phyloP scores from a whole-genome alignment of 177 flowering plant genomes.

The Vitis hybrid region DNA sequence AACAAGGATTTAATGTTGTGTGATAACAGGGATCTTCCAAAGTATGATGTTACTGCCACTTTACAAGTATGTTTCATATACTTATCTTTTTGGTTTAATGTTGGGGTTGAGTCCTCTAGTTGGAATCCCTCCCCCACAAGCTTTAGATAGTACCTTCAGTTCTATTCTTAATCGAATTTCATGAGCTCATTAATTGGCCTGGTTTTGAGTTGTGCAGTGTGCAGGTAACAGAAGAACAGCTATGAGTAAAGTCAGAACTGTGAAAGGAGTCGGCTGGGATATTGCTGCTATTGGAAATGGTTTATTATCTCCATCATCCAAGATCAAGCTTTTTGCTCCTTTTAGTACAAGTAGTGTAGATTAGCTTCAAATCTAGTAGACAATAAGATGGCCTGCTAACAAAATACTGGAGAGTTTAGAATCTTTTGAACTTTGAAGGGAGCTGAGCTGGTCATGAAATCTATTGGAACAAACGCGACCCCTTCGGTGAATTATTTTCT shows the following conservation, averaged over 20 bases:
- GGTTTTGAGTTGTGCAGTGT: slow-evolving; percentile 52
- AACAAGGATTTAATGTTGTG: slow-evolving; percentile 10
- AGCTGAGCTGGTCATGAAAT: too few relatives aligned
- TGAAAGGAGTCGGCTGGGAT: slow-evolving; percentile 99
- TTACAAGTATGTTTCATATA: slow-evolving; percentile 61
- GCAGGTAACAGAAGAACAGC: slow-evolving; percentile 99
- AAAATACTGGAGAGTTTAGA: neutral
- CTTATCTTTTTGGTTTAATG: neutral
- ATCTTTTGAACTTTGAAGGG: too few relatives aligned
- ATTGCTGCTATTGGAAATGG: slow-evolving; percentile 94
- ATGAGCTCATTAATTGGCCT: slow-evolving; percentile 5
- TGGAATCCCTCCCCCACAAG: neutral
- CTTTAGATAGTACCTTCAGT: neutral
- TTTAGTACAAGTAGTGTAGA: neutral
- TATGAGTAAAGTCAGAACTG: slow-evolving; percentile 79
- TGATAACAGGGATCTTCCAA: slow-evolving; percentile 72
- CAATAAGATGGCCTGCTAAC: neutral
- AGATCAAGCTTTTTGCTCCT: slow-evolving; percentile 1
- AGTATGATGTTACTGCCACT: slow-evolving; percentile 85
- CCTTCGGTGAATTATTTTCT: too few relatives aligned
- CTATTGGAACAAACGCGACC: too few relatives aligned
- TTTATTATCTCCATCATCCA: slow-evolving; percentile 26
- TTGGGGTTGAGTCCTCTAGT: neutral
- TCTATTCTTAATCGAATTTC: neutral
- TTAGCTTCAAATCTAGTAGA: neutral